Evolutionary conservation across 257 asterid species (phyloP), one percentile per base, ranked within the genome.

Genomic region (Vinca minor): DNA sequence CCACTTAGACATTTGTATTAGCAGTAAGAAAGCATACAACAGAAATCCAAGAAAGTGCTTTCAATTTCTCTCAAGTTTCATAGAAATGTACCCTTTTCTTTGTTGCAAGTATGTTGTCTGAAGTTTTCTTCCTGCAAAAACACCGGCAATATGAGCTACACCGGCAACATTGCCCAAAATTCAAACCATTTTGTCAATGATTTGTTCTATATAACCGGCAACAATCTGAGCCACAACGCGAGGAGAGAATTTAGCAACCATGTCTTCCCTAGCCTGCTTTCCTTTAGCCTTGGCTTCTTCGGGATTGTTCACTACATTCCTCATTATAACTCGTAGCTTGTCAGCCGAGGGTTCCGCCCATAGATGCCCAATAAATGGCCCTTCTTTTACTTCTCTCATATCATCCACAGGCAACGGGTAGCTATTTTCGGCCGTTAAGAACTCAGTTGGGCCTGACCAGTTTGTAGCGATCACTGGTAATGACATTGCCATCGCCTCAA

Each of bases 381-480:
- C 96, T 44, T 86, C 89, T 47, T 29, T 44, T 13, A 88, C 95
- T 67, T 80, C 86, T 62, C 83, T 83, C 89, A 82, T 80, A 3
- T 84, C 76, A 62, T 75, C 87, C 49, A 77, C 77, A 13, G 70
- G 79, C 74, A 91, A 36, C 0, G 91, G 95, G 21, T 91, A 91
- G 73, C 98, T 75, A 73, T 91, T 88, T 53, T 72, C 83, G 49
- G 77, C 82, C 0, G 77, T 84, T 77, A 91, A 67, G 76, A 79
- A 91, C 84, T 88, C 96, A 3, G 92, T 86, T 1, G 87, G 91
- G 54, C 98, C 98, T 0, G 98, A 91, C 98, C 98, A 91, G 73
- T 91, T 91, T 3, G 96, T 86, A 17, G 95, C 75, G 57, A 91
- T 88, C 82, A 86, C 96, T 0, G 96, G 98, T 66, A 85, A 67